Evolutionary conservation across 805 yeast species (phyloP).

Genomic region (Yarrowia sp.): DNA sequence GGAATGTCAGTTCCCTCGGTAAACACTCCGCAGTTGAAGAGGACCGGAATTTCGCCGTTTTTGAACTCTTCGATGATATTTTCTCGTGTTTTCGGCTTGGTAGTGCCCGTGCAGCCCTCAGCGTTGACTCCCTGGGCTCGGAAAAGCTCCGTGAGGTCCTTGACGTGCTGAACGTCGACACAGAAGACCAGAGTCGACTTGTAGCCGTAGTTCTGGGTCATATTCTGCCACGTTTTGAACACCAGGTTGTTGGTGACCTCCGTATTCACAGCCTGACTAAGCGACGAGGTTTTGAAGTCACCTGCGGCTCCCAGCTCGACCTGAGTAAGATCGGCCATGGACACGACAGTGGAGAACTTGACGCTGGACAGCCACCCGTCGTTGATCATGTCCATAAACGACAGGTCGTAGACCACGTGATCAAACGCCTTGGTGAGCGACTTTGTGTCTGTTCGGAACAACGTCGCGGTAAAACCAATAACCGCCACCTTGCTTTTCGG

Average conservation of each 20-base stretch:
- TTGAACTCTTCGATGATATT: slow-evolving; percentile 64
- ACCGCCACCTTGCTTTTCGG: slow-evolving; percentile 59
- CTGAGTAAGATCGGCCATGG: slow-evolving; percentile 55
- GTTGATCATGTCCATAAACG: slow-evolving; percentile 67
- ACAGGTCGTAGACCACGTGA: slow-evolving; percentile 73
- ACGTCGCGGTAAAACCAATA: slow-evolving; percentile 88
- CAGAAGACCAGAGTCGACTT: slow-evolving; percentile 79
- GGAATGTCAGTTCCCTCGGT: slow-evolving; percentile 97
- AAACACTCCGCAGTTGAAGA: slow-evolving; percentile 87
- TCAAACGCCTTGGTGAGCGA: slow-evolving; percentile 69
- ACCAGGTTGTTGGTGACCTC: slow-evolving; percentile 63
- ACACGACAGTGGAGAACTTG: slow-evolving; percentile 63
- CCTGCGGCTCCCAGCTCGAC: slow-evolving; percentile 51
- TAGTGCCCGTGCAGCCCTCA: slow-evolving; percentile 71
- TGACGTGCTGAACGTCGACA: slow-evolving; percentile 73
- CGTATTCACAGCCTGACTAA: slow-evolving; percentile 64
- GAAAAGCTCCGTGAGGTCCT: slow-evolving; percentile 60
- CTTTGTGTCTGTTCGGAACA: slow-evolving; percentile 75
- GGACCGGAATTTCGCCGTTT: slow-evolving; percentile 67
- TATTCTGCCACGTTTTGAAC: slow-evolving; percentile 59
- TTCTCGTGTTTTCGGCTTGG: slow-evolving; percentile 61
- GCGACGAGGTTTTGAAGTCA: slow-evolving; percentile 62
- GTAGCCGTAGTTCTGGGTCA: slow-evolving; percentile 51
- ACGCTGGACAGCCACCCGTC: slow-evolving; percentile 76
- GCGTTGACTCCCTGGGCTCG: slow-evolving; percentile 69